Conservation (phyloP, 140 eudicot species). For the Bidens hawaiensis region DNA sequence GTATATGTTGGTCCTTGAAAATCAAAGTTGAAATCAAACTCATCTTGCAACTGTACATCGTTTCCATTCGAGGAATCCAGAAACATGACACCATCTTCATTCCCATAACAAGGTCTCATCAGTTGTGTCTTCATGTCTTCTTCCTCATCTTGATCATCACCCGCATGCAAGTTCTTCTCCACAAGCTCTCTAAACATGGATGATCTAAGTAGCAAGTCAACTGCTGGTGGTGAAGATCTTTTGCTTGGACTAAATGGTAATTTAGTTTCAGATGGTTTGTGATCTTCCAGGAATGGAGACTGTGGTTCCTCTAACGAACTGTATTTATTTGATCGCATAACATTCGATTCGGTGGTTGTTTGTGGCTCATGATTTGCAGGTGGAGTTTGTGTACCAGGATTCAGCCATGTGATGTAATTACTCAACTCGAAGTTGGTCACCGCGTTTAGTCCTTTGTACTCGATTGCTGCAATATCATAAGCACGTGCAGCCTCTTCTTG, state of each 20-base stretch:
- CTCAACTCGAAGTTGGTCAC: slow-evolving; percentile 80
- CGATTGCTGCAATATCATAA: slow-evolving; percentile 80
- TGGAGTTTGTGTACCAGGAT: slow-evolving; percentile 52
- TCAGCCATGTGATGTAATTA: slow-evolving; percentile 79
- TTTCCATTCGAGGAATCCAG: slow-evolving; percentile 6
- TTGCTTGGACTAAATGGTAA: slow-evolving; percentile 37
- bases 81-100: slow-evolving; percentile 3
- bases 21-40: slow-evolving; percentile 4
- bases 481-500: slow-evolving; percentile 97
- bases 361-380: slow-evolving; percentile 27
- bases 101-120: background rate
- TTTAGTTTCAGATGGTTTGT: slow-evolving; percentile 19
- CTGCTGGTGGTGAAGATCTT: slow-evolving; percentile 70
- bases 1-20: slow-evolving; percentile 8
- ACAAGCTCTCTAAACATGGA: slow-evolving; percentile 65
- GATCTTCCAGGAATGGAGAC: slow-evolving; percentile 20
- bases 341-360: slow-evolving; percentile 14
- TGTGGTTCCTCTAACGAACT: slow-evolving; percentile 22
- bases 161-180: slow-evolving; percentile 45
- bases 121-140: slow-evolving; percentile 15
- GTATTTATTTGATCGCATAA: slow-evolving; percentile 20
- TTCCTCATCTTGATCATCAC: slow-evolving; percentile 37
- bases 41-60: background rate
- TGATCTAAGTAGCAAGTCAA: slow-evolving; percentile 52
- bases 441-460: slow-evolving; percentile 72